Evolutionary conservation across 148 eudicot species (phyloP), one percentile per base, ranked within the genome.

Genomic region (Bassia scoparia): DNA sequence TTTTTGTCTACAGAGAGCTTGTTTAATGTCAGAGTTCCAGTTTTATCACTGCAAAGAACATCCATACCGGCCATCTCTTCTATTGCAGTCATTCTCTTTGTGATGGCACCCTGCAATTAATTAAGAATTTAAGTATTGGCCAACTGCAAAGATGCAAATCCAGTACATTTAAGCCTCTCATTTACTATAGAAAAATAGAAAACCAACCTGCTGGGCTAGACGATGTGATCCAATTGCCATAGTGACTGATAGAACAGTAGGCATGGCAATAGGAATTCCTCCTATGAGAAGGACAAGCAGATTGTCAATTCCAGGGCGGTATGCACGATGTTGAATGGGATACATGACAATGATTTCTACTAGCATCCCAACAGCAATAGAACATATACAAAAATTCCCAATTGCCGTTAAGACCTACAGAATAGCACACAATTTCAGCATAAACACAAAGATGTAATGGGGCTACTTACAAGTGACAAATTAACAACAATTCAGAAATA

Each of bases 61-160:
- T 92, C 98, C 98, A 92, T 92, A 61, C 98, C 98, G 23, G 98
- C 98, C 98, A 92, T 92, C 80, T 92, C 98, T 77, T 92, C 98
- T 56, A 92, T 92, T 49, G 98, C 98, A 61, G 98, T 92, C 98
- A 92, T 92, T 74, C 98, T 84, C 80, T 92, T 92, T 64, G 98
- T 92, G 73, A 92, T 92, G 37, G 98, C 98, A 74, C 98, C 98
- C 98, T 92, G 77, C 16, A 78, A 69, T 60, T 38, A 34, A 29
- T 46, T 37, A 24, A 21, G 27, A 31, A 11, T 41, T 46, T 46
- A 35, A 29, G 48, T 44, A 26, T 55, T 29, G 23, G 10, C 54
- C 48, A 69, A 18, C 38, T 58, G 18, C 34, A 66, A 79, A 66
- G 17, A 37, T 31, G n/a, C 7, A 13, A 49, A 35, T 29, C 63